Base-by-base conservation (phyloP, 768 basidiomycete genomes). In the Lentinula boryana region DNA sequence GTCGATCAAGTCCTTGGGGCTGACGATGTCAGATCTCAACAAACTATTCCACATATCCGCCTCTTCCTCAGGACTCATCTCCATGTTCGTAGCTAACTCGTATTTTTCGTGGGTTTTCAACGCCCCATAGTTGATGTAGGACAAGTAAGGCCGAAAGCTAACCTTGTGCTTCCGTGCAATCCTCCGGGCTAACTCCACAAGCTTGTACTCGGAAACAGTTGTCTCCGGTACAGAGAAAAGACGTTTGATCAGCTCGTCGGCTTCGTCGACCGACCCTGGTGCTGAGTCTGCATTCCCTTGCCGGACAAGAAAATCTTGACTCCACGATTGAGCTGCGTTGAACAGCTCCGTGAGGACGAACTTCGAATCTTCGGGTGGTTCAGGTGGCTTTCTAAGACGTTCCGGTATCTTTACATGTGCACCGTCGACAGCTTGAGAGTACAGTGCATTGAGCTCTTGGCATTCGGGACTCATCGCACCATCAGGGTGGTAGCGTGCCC, bases 381-480 rank as follows among this genome's bases (percentile, higher is more conserved):
- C 74, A 1, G 84, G 84, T 2, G 84, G 81, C 15, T 71, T 80
- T n/a, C 70, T 68, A 23, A 88, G 70, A 50, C 81, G 75, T 41
- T 82, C 84, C 0, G 82, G 86, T 56, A 84, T 85, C 67, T 74
- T 83, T 55, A 88, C 79, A 10, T 76, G 75, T 0, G 82, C 86
- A 0, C 87, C 87, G 63, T 88, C 87, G 1, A 88, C 87, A 2
- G 81, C 84, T 58, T 86, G 84, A 2, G 87, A 89, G 64, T 89
- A 85, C 8, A 89, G 70, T 0, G 86, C 87, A 62, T 88, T 88
- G 27, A 89, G 74, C 65, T 89, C 86, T 65, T 88, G 87, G 63
- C 86, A 89, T 71, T 89, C 81, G 0, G 79, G 70, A 65, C 83
- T 80, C 64, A 87, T 72, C 0, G 86, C 86, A 32, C 86, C 86